A percentile compares a stretch with the other conserved stretches of the same genome.
Conservation (phyloP, 108 stramenopile species). For the Discostella pseudostelligera region DNA sequence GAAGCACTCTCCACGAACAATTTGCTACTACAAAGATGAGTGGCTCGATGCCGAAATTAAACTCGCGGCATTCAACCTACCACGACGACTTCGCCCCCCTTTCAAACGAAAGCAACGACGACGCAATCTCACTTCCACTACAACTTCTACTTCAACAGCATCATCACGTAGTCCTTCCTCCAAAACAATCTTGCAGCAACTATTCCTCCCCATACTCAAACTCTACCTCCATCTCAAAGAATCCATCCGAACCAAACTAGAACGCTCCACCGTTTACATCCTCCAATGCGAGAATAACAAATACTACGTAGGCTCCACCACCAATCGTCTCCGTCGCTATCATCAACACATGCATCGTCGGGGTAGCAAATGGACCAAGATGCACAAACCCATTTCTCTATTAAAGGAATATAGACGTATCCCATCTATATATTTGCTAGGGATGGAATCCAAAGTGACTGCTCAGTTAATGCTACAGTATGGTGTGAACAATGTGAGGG, state of each 20-base stretch:
- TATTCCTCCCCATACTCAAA: background rate
- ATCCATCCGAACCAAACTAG: slow-evolving; percentile 3
- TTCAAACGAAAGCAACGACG: background rate
- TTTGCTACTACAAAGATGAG: slow-evolving; percentile 26
- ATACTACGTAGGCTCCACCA: slow-evolving; percentile 71
- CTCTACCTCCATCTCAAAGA: background rate
- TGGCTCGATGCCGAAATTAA: slow-evolving; percentile 36
- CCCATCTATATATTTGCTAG: slow-evolving; percentile 46
- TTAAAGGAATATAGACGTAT: slow-evolving; percentile 49
- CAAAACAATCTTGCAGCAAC: background rate
- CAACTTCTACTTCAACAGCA: slow-evolving; percentile 1
- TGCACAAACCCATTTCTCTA: slow-evolving; percentile 49
- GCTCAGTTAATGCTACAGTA: slow-evolving; percentile 57
- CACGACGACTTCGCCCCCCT: slow-evolving; percentile 4
- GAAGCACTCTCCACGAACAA: background rate
- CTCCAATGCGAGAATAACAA: slow-evolving; percentile 60
- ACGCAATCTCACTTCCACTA: background rate
- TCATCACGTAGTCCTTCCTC: too few species aligned
- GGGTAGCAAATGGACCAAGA: slow-evolving; percentile 61
- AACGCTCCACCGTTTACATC: slow-evolving; percentile 57
- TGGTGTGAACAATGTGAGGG: slow-evolving; percentile 68
- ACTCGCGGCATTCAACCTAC: slow-evolving; percentile 19
- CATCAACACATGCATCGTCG: slow-evolving; percentile 48
- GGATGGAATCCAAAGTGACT: slow-evolving; percentile 61
- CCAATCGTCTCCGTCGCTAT: slow-evolving; percentile 47